These are phyloP conservation scores for Colletotrichum sp. DNA, from an alignment of 2,329 filamentous ascomycete species.

Conservation along the genomic window DNA sequence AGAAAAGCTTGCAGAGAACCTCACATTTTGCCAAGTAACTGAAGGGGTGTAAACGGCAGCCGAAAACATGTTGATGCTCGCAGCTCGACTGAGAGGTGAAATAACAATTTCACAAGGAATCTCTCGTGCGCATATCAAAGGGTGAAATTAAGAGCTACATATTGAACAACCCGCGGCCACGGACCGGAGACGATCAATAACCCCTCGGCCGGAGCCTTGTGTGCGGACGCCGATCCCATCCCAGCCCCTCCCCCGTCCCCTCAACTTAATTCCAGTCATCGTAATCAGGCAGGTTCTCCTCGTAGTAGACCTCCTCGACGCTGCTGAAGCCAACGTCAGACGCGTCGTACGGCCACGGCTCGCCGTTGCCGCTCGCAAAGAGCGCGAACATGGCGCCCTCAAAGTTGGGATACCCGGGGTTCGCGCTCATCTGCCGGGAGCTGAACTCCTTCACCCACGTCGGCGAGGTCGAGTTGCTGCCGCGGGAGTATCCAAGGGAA, in stretches of 20 bases:
- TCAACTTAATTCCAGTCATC: not conserved
- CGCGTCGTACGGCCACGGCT: conserved; percentile 26
- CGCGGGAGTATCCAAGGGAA: conserved; percentile 25
- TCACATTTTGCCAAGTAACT: not conserved
- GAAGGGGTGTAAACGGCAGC: not conserved
- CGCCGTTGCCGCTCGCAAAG: conserved; percentile 25
- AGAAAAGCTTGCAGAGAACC: not conserved
- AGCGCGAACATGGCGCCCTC: conserved; percentile 27
- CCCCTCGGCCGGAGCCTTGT: not conserved
- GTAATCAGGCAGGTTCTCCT: conserved; percentile 20
- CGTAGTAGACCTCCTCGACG: conserved; percentile 25
- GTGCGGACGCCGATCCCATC: not conserved
- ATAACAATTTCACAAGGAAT: not conserved
- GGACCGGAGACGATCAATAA: not conserved
- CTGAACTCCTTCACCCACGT: conserved; percentile 24
- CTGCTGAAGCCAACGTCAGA: conserved; percentile 25
- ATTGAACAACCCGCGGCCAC: not conserved
- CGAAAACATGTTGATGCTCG: not conserved
- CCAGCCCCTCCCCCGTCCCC: not conserved
- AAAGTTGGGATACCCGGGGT: conserved; percentile 22
- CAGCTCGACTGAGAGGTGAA: not conserved
- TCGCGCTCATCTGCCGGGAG: conserved; percentile 8
- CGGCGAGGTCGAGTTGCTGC: not conserved
- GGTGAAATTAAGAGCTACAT: not conserved
- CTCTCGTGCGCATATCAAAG: not conserved